A percentile compares a stretch with the other conserved stretches of the same genome.
These are phyloP conservation scores for Panaeolus cyanescens DNA, from an alignment of 768 basidiomycete genomes.

Conservation along the genomic window DNA sequence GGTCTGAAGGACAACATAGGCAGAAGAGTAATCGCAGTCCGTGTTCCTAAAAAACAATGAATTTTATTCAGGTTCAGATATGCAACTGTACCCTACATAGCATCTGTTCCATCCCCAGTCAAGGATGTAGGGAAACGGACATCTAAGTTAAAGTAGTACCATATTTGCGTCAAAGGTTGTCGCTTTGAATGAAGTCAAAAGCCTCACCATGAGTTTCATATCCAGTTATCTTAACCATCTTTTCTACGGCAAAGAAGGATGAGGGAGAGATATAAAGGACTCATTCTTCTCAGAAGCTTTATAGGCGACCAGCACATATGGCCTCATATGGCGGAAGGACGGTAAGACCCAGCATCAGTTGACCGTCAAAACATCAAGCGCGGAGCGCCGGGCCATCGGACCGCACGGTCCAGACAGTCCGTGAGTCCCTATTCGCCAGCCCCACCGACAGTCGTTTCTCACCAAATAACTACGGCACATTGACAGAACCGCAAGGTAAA, in stretches of 20 bases:
- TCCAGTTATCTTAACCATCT: conserved; percentile 35
- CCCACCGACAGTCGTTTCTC: background rate
- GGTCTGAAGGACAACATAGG: conserved; percentile 81
- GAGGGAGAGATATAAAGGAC: background rate
- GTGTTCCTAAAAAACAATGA: conserved; percentile 69
- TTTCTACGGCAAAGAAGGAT: background rate
- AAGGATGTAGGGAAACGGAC: conserved; percentile 91
- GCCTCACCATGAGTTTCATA: conserved; percentile 34
- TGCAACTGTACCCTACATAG: conserved; percentile 57
- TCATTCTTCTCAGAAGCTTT: background rate
- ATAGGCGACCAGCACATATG: too few relatives aligned
- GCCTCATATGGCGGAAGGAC: background rate
- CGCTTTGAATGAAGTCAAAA: too few relatives aligned
- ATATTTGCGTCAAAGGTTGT: background rate
- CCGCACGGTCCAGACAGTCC: background rate
- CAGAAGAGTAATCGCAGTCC: conserved; percentile 94
- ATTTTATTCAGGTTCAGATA: background rate
- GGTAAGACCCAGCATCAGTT: background rate
- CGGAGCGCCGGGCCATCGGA: background rate
- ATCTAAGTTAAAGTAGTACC: conserved; percentile 38
- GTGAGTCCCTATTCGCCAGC: background rate
- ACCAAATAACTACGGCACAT: background rate
- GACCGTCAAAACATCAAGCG: background rate
- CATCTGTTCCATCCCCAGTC: conserved; percentile 91
- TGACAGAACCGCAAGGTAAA: too few relatives aligned